Evolutionary conservation across 176 grass and related monocot species (phyloP), one percentile per base, ranked within the genome.

Genomic region (Dactylis glomerata): DNA sequence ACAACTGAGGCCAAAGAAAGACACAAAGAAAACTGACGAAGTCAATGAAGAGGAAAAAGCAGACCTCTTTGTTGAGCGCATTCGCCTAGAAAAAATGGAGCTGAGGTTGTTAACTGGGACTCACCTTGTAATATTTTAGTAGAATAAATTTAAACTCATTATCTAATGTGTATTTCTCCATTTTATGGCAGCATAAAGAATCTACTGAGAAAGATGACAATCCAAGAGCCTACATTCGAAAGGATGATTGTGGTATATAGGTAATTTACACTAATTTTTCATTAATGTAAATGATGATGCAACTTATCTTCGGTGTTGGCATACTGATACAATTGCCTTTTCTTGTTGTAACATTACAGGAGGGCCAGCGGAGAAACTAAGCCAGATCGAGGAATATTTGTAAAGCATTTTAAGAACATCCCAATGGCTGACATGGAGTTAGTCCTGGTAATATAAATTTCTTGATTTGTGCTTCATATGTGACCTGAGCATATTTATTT

Each of bases 371-470:
- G 80, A 83, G 76, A 89, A 61, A 84, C 30, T 30, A 88, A 93
- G 24, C 75, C 89, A 16, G 91, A 98, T 46, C 85, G 80, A 73
- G 96, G 91, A 76, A 95, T 98, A 76, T 90, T 87, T 90, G 68
- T 98, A 47, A 98, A 98, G 72, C 96, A 98, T 91, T 98, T 98
- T 85, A 95, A 88, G 74, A 86, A 92, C 32, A 98, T 98, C 56
- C 96, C 96, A 33, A 92, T 98, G 96, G 96, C 96, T 37, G 96
- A 95, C 83, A 98, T 98, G 96, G 96, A 98, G 76, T 68, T 98
- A 80, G 91, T 98, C 72, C 83, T 98, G 92, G 96, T 98, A 82
- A 87, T 86, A 73, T 54, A 36, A 16, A 24, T 55, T 81, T 3
- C 57, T 27, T 17, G 73, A 70, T 52, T 34, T 58, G 26, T 8